These are phyloP conservation scores for Colletotrichum phormii DNA, from an alignment of 2,329 filamentous ascomycete species.

Conservation along the genomic window DNA sequence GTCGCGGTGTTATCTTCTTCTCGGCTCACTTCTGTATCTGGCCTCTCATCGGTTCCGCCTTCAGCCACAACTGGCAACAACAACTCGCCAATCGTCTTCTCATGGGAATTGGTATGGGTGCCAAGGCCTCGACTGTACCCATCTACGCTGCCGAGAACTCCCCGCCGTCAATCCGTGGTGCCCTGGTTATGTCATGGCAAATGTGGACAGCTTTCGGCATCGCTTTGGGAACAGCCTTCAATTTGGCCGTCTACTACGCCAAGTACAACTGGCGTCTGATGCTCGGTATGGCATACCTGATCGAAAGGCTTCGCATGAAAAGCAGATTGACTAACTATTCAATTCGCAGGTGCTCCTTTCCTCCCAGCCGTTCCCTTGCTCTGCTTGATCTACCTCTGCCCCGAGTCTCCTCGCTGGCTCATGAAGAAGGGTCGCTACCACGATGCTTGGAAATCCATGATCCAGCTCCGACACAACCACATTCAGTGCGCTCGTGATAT, in stretches of 20 bases:
- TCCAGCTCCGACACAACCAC: slow-evolving; percentile 62
- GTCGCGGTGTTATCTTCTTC: slow-evolving; percentile 75
- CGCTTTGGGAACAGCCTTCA: slow-evolving; percentile 66
- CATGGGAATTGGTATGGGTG: slow-evolving; percentile 77
- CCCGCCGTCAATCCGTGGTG: slow-evolving; percentile 76
- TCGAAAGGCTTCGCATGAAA: background rate
- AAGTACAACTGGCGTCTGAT: slow-evolving; percentile 52
- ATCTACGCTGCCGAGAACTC: slow-evolving; percentile 81
- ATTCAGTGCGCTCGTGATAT: slow-evolving; percentile 71
- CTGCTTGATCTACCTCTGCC: slow-evolving; percentile 72
- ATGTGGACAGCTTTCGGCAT: slow-evolving; percentile 70
- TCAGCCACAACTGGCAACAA: slow-evolving; percentile 74
- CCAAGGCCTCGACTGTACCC: slow-evolving; percentile 74
- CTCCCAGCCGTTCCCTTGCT: slow-evolving; percentile 64
- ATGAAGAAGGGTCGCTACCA: slow-evolving; percentile 74
- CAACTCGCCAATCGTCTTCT: slow-evolving; percentile 75
- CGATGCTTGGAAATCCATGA: slow-evolving; percentile 69
- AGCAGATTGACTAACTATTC: background rate
- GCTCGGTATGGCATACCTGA: slow-evolving; percentile 37
- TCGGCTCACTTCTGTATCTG: slow-evolving; percentile 71
- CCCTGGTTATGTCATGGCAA: slow-evolving; percentile 85
- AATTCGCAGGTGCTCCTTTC: slow-evolving; percentile 28
- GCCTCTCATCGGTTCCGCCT: slow-evolving; percentile 71
- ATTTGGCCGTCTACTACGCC: slow-evolving; percentile 55
- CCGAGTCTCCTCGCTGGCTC: slow-evolving; percentile 73